A percentile compares a stretch with the other conserved stretches of the same genome.
phyloP scores from a whole-genome alignment of 2,329 filamentous ascomycete species.

The Cladophialophora chaetospira region DNA sequence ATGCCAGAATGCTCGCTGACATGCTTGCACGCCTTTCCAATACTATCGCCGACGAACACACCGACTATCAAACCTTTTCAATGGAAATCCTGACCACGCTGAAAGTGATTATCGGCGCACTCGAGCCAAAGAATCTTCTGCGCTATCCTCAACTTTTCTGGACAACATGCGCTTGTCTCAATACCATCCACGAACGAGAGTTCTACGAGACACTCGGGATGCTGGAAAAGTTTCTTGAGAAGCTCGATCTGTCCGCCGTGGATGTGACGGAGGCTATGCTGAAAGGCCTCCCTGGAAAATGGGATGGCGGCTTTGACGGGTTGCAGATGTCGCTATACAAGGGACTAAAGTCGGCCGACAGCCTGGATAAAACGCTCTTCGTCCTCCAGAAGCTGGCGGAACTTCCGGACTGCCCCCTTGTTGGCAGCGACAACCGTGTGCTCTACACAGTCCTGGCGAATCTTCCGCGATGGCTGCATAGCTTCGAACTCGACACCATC shows the following conservation, averaged over 20 bases:
- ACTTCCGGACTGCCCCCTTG: slow-evolving; percentile 75
- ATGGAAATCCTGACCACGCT: slow-evolving; percentile 97
- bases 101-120: slow-evolving; percentile 83
- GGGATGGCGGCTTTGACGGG: slow-evolving; percentile 88
- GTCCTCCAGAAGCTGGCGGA: slow-evolving; percentile 77
- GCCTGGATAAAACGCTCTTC: slow-evolving; percentile 74
- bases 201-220: slow-evolving; percentile 90
- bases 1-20: slow-evolving; percentile 92
- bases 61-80: slow-evolving; percentile 93
- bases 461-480: slow-evolving; percentile 78
- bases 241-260: slow-evolving; percentile 75
- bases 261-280: slow-evolving; percentile 69
- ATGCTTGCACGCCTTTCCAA: slow-evolving; percentile 96
- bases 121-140: slow-evolving; percentile 76
- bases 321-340: slow-evolving; percentile 86
- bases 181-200: slow-evolving; percentile 94
- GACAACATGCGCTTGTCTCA: slow-evolving; percentile 93
- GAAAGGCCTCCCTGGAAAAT: slow-evolving; percentile 78
- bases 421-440: slow-evolving; percentile 79
- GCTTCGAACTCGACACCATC: slow-evolving; percentile 59
- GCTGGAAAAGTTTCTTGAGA: slow-evolving; percentile 81
- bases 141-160: slow-evolving; percentile 96
- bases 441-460: slow-evolving; percentile 91
- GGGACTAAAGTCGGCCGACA: slow-evolving; percentile 82
- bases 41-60: slow-evolving; percentile 92